A percentile compares a stretch with the other conserved stretches of the same genome.
Conservation (phyloP, 208 protist species). For the Trypanosoma vivax region DNA sequence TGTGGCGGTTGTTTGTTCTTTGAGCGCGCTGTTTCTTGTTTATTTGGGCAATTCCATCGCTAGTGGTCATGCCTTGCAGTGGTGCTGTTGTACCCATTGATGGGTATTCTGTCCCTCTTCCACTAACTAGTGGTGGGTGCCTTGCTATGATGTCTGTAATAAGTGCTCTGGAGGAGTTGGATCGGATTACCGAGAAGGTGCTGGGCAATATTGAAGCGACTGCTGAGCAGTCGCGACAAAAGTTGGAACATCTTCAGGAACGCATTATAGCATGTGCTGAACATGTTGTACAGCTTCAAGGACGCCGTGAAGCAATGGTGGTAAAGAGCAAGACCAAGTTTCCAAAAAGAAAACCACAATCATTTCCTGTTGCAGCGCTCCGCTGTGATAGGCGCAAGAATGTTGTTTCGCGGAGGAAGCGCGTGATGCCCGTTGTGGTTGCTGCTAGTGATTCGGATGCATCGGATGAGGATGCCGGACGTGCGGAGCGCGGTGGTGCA, state of each 20-base stretch:
- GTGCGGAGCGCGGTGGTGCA: not conserved
- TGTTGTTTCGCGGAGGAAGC: not conserved
- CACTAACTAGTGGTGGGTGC: conserved; percentile 20
- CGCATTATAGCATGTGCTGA: conserved; percentile 14
- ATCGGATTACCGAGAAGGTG: conserved; percentile 13
- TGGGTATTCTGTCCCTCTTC: conserved; percentile 19
- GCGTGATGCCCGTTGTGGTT: conserved; percentile 7
- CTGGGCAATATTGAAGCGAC: conserved; percentile 24
- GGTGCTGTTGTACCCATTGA: conserved; percentile 1
- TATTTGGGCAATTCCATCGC: no score
- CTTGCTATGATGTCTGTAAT: conserved; percentile 18
- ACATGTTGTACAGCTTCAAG: conserved; percentile 20
- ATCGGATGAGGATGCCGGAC: not conserved
- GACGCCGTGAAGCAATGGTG: conserved; percentile 20
- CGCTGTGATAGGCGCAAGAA: conserved; percentile 1
- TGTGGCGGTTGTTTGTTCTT: no score
- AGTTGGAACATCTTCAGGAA: conserved; percentile 12
- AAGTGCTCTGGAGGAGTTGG: conserved; percentile 14
- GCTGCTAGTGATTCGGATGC: conserved; percentile 1
- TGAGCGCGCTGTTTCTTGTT: no score
- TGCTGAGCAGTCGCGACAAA: conserved; percentile 10
- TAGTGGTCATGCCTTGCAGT: conserved; percentile 17
- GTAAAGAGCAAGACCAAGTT: conserved; percentile 19
- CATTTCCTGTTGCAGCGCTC: conserved; percentile 7
- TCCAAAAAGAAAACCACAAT: conserved; percentile 1